Evolutionary conservation across 169 alveolate species (phyloP).

Genomic region (Plasmodium cynomolgi): DNA sequence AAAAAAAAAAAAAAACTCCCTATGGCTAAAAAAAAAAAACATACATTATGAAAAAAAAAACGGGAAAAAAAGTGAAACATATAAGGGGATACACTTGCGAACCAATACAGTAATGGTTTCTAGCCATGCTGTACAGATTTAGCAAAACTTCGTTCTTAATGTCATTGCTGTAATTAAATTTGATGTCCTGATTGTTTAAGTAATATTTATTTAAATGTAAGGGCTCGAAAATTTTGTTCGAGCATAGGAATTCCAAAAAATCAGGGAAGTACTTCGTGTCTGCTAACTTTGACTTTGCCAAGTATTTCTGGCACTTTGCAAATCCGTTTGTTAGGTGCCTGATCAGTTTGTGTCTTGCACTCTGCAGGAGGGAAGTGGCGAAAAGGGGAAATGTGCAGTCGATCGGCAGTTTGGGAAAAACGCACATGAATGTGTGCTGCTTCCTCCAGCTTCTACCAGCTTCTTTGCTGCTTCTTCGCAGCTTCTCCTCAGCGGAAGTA

Average conservation of each 20-base stretch:
- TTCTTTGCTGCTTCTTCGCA: not conserved
- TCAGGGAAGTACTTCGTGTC: constrained; percentile 36
- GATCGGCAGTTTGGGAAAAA: not conserved
- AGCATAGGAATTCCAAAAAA: constrained; percentile 54
- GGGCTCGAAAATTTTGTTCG: constrained; percentile 40
- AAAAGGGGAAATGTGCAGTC: not conserved
- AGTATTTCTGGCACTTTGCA: constrained; percentile 10
- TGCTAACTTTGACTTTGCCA: not conserved
- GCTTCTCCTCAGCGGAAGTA: not conserved
- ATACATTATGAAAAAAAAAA: constrained; percentile 44
- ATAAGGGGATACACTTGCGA: constrained; percentile 44
- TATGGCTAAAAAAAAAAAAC: constrained; percentile 42
- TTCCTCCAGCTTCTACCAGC: not conserved
- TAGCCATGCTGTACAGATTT: constrained; percentile 57
- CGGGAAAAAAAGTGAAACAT: constrained; percentile 69
- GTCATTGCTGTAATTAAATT: constrained; percentile 27
- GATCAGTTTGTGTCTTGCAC: constrained; percentile 14
- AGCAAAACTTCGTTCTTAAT: constrained; percentile 46
- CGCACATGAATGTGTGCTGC: not conserved
- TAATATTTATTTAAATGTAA: constrained; percentile 54
- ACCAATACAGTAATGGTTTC: constrained; percentile 72
- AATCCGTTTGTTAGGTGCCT: not conserved
- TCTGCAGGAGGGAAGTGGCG: constrained; percentile 1
- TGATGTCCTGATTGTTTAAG: constrained; percentile 42
- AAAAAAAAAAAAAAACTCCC: not conserved